Percentiles rank a stretch among this genome's conserved stretches.
Conservation (phyloP, 2,329 filamentous ascomycete genomes). For the Monilinia fructicola region DNA sequence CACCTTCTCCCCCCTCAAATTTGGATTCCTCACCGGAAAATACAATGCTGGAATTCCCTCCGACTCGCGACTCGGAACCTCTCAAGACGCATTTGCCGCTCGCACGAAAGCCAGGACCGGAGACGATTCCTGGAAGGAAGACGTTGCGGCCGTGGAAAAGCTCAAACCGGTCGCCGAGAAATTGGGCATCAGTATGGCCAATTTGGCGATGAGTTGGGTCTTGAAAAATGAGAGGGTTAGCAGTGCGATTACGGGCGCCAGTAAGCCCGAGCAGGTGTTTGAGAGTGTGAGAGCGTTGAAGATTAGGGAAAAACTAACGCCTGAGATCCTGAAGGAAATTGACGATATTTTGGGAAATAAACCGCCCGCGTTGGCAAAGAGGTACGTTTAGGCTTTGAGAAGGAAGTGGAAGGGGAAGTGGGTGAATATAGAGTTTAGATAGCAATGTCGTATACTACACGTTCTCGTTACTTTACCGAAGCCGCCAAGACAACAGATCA, state of each 20-base stretch:
- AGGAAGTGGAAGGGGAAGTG: background rate
- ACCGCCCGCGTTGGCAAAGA: conserved; percentile 45
- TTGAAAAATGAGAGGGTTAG: conserved; percentile 62
- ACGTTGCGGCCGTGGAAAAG: conserved; percentile 60
- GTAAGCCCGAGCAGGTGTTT: conserved; percentile 57
- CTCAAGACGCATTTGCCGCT: conserved; percentile 52
- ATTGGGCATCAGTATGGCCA: conserved; percentile 54
- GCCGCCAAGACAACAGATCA: too few relatives aligned
- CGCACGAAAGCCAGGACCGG: conserved; percentile 45
- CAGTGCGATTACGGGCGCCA: conserved; percentile 61
- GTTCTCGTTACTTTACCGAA: background rate
- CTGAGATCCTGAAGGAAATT: conserved; percentile 59
- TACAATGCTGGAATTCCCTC: conserved; percentile 63
- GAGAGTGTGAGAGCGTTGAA: conserved; percentile 57
- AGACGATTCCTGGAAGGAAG: conserved; percentile 52
- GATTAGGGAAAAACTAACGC: conserved; percentile 56
- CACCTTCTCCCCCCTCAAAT: conserved; percentile 60
- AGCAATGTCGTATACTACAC: background rate
- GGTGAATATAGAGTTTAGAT: background rate
- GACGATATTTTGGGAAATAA: conserved; percentile 60
- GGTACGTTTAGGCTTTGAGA: conserved; percentile 25
- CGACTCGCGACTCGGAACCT: conserved; percentile 57
- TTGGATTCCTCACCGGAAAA: conserved; percentile 64
- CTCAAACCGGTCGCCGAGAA: conserved; percentile 63
- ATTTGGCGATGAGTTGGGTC: conserved; percentile 61